Percentiles rank a stretch among this genome's conserved stretches.
These are phyloP conservation scores for Podaxis sp. DNA, from an alignment of 768 basidiomycete species.

Conservation along the genomic window DNA sequence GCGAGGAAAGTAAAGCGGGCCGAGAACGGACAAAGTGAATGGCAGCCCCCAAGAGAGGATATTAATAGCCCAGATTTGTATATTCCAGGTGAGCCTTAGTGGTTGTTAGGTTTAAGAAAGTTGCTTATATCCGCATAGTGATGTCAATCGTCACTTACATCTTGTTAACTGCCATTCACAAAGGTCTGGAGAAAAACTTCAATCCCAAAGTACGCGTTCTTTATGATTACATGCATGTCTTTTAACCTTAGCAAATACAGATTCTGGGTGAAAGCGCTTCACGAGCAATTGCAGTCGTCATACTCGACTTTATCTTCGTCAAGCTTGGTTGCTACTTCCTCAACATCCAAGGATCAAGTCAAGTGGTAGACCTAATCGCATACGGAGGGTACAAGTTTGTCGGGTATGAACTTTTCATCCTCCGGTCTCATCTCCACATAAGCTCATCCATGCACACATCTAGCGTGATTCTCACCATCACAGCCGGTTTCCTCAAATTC, in stretches of 20 bases:
- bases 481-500: slow-evolving; percentile 64
- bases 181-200: slow-evolving; percentile 81
- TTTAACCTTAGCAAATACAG: slow-evolving; percentile 16
- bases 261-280: slow-evolving; percentile 86
- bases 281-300: slow-evolving; percentile 77
- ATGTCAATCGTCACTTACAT: slow-evolving; percentile 98
- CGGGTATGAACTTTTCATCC: slow-evolving; percentile 47
- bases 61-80: slow-evolving; percentile 96
- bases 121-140: slow-evolving; percentile 39
- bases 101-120: background rate
- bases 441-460: slow-evolving; percentile 21
- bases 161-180: slow-evolving; percentile 80
- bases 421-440: background rate
- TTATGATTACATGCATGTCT: background rate
- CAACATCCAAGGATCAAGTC: slow-evolving; percentile 71
- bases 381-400: slow-evolving; percentile 99
- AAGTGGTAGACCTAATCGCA: slow-evolving; percentile 80
- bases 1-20: slow-evolving; percentile 63
- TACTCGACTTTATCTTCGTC: slow-evolving; percentile 87
- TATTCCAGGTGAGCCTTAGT: slow-evolving; percentile 66
- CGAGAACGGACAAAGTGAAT: slow-evolving; percentile 71
- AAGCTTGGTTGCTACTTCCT: slow-evolving; percentile 92
- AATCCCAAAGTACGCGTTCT: slow-evolving; percentile 57
- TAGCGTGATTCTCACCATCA: slow-evolving; percentile 83
- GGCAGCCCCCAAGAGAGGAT: slow-evolving; percentile 88